These are phyloP conservation scores for Suillus occidentalis DNA, from an alignment of 768 basidiomycete genomes.

Conservation along the genomic window DNA sequence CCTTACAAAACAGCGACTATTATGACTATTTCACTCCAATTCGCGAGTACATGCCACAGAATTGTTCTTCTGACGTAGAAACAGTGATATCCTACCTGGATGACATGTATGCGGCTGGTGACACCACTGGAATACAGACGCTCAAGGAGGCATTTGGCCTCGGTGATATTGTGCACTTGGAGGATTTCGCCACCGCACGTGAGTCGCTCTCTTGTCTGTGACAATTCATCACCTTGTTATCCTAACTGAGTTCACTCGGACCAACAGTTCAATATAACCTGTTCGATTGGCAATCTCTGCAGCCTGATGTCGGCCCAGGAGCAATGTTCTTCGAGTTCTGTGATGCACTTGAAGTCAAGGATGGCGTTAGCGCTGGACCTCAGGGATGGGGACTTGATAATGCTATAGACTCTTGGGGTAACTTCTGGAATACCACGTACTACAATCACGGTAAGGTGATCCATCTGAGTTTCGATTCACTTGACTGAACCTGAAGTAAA, in stretches of 20 bases:
- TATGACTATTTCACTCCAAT: constrained; percentile 68
- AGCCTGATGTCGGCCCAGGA: constrained; percentile 47
- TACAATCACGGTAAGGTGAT: constrained; percentile 42
- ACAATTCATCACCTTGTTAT: neutral
- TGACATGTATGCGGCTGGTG: constrained; percentile 46
- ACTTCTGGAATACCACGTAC: constrained; percentile 55
- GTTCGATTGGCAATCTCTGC: constrained; percentile 69
- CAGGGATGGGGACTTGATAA: constrained; percentile 63
- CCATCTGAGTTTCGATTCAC: neutral
- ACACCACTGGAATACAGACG: constrained; percentile 46
- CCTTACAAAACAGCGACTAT: constrained; percentile 16
- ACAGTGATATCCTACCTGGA: constrained; percentile 64
- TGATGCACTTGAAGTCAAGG: constrained; percentile 39
- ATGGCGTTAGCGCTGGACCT: constrained; percentile 42
- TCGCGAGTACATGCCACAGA: constrained; percentile 62
- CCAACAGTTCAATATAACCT: constrained; percentile 47
- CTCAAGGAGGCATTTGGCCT: constrained; percentile 64
- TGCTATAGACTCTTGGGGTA: constrained; percentile 60
- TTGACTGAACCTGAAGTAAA: constrained; percentile 22
- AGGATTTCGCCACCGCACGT: constrained; percentile 66
- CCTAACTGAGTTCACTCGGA: constrained; percentile 22
- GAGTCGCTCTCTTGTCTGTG: constrained; percentile 15
- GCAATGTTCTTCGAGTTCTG: constrained; percentile 39
- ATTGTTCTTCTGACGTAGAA: constrained; percentile 74
- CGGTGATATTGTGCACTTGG: constrained; percentile 53